A percentile compares a stretch with the other conserved stretches of the same genome.
Evolutionary conservation across 495 filamentous ascomycete genomes (phyloP).

Genomic region (Lindgomyces ingoldianus): DNA sequence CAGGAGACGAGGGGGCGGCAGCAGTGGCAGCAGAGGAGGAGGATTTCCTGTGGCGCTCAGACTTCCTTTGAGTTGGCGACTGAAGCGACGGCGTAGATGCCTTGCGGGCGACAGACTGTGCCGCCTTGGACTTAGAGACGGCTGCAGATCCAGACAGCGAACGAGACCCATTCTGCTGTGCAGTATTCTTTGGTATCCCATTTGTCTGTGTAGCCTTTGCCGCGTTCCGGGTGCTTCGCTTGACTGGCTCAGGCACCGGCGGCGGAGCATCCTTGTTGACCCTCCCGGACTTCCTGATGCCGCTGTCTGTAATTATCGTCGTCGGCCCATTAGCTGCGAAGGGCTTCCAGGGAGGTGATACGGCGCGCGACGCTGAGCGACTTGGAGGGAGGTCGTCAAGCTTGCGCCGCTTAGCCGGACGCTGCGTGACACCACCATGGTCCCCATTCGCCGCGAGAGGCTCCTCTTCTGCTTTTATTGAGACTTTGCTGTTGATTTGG

Average conservation of each 20-base stretch:
- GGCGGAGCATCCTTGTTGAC: constrained; percentile 33
- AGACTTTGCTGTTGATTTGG: constrained; percentile 1
- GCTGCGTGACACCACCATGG: constrained; percentile 50
- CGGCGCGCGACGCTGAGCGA: constrained; percentile 54
- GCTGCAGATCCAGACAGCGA: constrained; percentile 9
- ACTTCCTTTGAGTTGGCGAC: constrained; percentile 28
- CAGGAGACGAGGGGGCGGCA: constrained; percentile 6
- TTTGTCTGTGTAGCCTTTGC: constrained; percentile 25
- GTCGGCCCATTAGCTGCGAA: constrained; percentile 83
- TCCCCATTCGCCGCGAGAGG: constrained; percentile 17
- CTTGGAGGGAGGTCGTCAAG: constrained; percentile 55
- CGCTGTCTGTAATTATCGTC: constrained; percentile 71
- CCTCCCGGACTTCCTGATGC: constrained; percentile 63
- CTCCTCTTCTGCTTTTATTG: constrained; percentile 20
- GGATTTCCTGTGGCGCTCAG: constrained; percentile 28
- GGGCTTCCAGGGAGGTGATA: constrained; percentile 94
- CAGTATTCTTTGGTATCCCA: constrained; percentile 9
- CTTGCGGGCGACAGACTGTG: constrained; percentile 15
- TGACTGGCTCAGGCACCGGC: constrained; percentile 62
- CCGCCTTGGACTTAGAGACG: constrained; percentile 9
- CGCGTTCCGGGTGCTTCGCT: constrained; percentile 55
- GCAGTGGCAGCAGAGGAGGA: constrained; percentile 11
- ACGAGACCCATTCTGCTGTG: constrained; percentile 20
- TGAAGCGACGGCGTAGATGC: neutral
- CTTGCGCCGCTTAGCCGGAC: constrained; percentile 74